Evolutionary conservation across 176 grass and related monocot genomes (phyloP), one percentile per base, ranked within the genome.

Genomic region (Ananas comosus): DNA sequence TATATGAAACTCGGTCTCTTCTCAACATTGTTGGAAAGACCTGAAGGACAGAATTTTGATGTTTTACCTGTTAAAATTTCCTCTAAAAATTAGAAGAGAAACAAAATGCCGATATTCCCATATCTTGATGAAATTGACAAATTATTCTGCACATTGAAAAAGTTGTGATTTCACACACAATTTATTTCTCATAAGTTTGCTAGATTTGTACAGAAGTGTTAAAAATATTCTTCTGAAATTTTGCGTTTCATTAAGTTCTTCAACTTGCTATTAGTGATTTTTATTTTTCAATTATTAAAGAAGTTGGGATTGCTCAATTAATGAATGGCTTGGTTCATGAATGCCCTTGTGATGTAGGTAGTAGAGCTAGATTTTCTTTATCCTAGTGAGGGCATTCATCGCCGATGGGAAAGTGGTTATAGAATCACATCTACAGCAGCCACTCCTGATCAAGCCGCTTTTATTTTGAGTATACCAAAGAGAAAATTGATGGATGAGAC

Each of bases 321-420:
- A 42, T 42, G 33, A 42, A 42, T 42, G 33, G 33, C 33, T 42
- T 42, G 33, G 33, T 42, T 42, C 33, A 42, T 42, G 33, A 42
- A 42, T 42, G 33, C 33, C 33, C 51, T 25, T 71, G 23, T 22
- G 63, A 71, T 78, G 70, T 83, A 96, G 92, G 92, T 96, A 64
- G 92, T 96, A 67, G 92, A 96, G 78, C 79, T 96, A 47, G 92
- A 96, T 87, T 96, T 96, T 87, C 86, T 96, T 67, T 96, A 92
- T 78, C 92, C 92, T 49, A 96, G 92, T 81, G 92, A 96, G 80
- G 92, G 88, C 67, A 96, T 96, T 63, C 92, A 96, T 67, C 76
- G 88, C 53, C 71, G 88, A 75, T 96, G 92, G 92, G 92, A 92
- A 83, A 83, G 69, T 51, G 92, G 92, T 48, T 96, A 87, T 73